Evolutionary conservation across 1,139 yeast genomes (phyloP).

Genomic region (Blastobotrys arbuscula): DNA sequence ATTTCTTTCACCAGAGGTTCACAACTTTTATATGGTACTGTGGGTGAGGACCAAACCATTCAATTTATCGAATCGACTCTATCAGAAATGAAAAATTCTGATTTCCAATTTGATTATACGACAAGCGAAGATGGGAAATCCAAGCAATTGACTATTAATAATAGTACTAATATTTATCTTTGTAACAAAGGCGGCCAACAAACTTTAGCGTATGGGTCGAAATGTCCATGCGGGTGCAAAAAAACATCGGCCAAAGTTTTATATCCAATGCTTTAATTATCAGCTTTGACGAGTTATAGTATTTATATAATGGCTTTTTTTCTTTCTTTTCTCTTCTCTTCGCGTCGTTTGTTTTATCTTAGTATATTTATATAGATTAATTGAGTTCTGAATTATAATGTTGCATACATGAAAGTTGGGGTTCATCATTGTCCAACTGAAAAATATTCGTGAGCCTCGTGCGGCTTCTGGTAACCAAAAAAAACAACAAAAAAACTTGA

Average conservation of each 20-base stretch:
- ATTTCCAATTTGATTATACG: not conserved
- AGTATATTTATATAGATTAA: too few species aligned
- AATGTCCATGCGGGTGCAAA: not conserved
- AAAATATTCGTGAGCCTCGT: too few species aligned
- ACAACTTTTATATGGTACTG: constrained; percentile 1
- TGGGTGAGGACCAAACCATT: not conserved
- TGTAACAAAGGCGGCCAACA: not conserved
- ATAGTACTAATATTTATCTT: not conserved
- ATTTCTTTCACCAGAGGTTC: not conserved
- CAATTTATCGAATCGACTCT: not conserved
- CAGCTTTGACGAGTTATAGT: too few species aligned
- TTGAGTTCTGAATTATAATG: too few species aligned
- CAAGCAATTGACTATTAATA: not conserved
- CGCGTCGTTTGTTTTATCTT: too few species aligned
- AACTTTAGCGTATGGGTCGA: not conserved
- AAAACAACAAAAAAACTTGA: too few species aligned
- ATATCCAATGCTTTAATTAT: too few species aligned
- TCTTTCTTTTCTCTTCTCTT: too few species aligned
- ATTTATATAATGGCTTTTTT: too few species aligned
- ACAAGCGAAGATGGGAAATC: not conserved
- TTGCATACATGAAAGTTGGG: too few species aligned
- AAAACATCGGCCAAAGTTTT: not conserved
- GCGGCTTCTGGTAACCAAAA: too few species aligned
- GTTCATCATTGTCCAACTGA: too few species aligned
- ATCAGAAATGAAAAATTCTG: not conserved